Percentiles rank a stretch among this genome's conserved stretches.
These are phyloP conservation scores for Hypericum perforatum DNA, from an alignment of 345 rosid species.

Conservation along the genomic window DNA sequence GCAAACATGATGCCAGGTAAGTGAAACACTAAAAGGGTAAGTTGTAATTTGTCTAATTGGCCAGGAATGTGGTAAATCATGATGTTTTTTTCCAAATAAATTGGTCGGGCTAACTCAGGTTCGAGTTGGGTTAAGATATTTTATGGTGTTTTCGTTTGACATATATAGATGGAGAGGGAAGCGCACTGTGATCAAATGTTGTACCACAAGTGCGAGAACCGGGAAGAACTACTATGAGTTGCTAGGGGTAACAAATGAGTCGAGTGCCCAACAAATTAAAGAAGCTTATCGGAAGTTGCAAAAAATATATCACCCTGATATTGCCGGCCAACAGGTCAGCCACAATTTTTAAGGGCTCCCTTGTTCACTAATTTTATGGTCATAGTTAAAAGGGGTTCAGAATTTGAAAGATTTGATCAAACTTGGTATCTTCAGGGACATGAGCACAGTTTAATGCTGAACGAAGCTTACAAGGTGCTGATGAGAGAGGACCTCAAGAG, in stretches of 20 bases:
- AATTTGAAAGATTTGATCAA: not conserved
- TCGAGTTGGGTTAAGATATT: not conserved
- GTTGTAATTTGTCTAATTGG: too few species aligned
- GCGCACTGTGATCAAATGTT: conserved; percentile 22
- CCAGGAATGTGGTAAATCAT: too few species aligned
- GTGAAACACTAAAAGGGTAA: too few species aligned
- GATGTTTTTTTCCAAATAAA: too few species aligned
- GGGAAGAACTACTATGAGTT: conserved; percentile 42
- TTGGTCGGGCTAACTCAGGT: too few species aligned
- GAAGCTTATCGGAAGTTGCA: conserved; percentile 56
- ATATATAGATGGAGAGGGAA: conserved; percentile 18
- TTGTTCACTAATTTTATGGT: not conserved
- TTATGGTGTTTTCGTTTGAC: not conserved
- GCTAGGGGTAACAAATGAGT: conserved; percentile 40
- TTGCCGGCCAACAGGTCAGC: conserved; percentile 46
- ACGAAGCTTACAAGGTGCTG: conserved; percentile 44
- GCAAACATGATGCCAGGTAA: too few species aligned
- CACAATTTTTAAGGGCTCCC: not conserved
- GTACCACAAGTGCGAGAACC: conserved; percentile 11
- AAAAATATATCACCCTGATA: conserved; percentile 56
- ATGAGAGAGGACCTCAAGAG: conserved; percentile 31
- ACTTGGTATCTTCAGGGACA: conserved; percentile 24
- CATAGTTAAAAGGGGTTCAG: too few species aligned
- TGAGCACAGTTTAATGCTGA: conserved; percentile 35
- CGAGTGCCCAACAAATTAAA: conserved; percentile 32